Base-by-base conservation (phyloP, 768 basidiomycete genomes). In the Trametes villosa region DNA sequence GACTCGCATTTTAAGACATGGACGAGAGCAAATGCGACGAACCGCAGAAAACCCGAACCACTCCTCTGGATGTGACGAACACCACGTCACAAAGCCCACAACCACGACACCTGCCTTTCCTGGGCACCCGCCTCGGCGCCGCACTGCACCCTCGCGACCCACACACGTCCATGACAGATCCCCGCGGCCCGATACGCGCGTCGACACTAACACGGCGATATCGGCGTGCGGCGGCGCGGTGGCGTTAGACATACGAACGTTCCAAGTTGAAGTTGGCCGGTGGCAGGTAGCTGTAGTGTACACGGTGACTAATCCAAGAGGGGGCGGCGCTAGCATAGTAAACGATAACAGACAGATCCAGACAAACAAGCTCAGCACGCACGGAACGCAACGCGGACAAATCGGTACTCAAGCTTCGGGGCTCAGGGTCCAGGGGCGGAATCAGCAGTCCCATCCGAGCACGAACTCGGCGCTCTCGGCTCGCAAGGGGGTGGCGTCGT, bases 381-480 rank as follows among this genome's bases (percentile, higher is more conserved):
- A 31, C 29, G 29, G 26, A 31, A 9, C 13, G 46, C 8, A 53
- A 33, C 18, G 36, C 29, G 29, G 13, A 53, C 29, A 18, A 2
- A 30, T 15, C 7, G 8, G 24, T 11, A 4, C 33, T 53, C 51
- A 17, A 53, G 24, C 9, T 17, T n/a, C 8, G 40, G 51, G 27
- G 11, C 9, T 34, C 8, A 11, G 12, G 9, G 12, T 20, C 5
- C 9, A n/a, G n/a, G 42, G 12, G n/a, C 20, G 31, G n/a, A n/a
- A n/a, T 60, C 58, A 65, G 41, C 67, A 68, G 34, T 66, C 65
- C 67, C 67, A 68, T n/a, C 67, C 65, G 54, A 65, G 58, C 29
- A 68, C 62, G 40, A 62, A 64, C 22, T 58, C 42, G 22, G 33
- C 34, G 65, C 81, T 9, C 40, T 42, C 30, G 26, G 20, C 20